Base-by-base conservation (phyloP, 768 basidiomycete genomes). In the Tulasnella sp. region DNA sequence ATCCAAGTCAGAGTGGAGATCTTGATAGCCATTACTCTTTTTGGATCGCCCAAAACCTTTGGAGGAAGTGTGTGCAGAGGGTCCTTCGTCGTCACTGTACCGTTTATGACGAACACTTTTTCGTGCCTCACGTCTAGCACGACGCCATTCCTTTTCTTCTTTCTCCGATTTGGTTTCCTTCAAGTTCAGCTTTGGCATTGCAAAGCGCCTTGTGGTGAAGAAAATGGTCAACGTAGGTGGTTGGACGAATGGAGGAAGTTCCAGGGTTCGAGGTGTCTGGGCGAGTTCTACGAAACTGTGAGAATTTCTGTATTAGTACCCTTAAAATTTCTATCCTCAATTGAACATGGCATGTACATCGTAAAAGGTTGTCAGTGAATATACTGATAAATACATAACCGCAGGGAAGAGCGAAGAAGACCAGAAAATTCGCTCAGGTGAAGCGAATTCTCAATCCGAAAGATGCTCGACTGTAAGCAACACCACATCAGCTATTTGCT, bases 361-460 rank as follows among this genome's bases (percentile, higher is more conserved):
- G n/a, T n/a, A n/a, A n/a, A n/a, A n/a, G n/a, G n/a, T n/a, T n/a
- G n/a, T n/a, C n/a, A n/a, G n/a, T n/a, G n/a, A n/a, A n/a, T n/a
- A n/a, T 40, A 24, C 39, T 40, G 15, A 40, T 40, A 5, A n/a
- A 15, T 40, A 6, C 15, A 15, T n/a, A n/a, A n/a, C n/a, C 5
- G 6, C 40, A 95, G 91, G 86, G 79, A 10, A 90, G 79, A 67
- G 87, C 86, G 25, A 89, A 88, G 66, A 93, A 90, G 65, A 92
- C 90, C 1, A 75, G 91, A 66, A 93, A 93, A 64, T 96, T 98
- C 64, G 93, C 91, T 2, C 69, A 79, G 8, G 89, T 93, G 40
- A 98, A 98, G 67, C 83, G 92, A 15, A 72, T 98, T 72, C 67
- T 96, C 53, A 91, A 90, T 63, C 93, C 93, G 0, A 87, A 83